Evolutionary conservation across 2,329 filamentous ascomycete genomes (phyloP).

Genomic region (Diaporthe caulivora): DNA sequence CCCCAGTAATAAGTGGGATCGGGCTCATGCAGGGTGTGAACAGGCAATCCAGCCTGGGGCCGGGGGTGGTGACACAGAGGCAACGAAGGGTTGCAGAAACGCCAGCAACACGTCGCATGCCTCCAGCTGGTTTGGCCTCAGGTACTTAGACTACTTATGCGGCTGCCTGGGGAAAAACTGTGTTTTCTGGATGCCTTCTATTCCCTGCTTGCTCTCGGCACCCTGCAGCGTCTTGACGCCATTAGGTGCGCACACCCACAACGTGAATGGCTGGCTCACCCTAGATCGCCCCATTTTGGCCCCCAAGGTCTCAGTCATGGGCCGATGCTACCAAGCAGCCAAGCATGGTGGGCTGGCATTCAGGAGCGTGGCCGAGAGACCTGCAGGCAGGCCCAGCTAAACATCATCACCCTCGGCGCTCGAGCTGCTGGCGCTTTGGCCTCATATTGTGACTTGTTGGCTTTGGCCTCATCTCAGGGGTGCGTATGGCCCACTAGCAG

Average conservation of each 20-base stretch:
- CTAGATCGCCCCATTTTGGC: neutral
- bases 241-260: neutral
- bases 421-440: constrained; percentile 1
- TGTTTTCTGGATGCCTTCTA: constrained; percentile 17
- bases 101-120: neutral
- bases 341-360: no score
- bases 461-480: constrained; percentile 17
- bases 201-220: constrained; percentile 14
- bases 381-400: constrained; percentile 12
- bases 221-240: constrained; percentile 15
- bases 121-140: constrained; percentile 18
- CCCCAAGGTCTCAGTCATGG: constrained; percentile 21
- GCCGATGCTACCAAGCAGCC: constrained; percentile 19
- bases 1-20: neutral
- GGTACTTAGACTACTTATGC: neutral
- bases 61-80: neutral
- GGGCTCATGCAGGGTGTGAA: neutral
- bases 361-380: constrained; percentile 13
- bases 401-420: neutral
- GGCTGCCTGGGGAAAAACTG: neutral
- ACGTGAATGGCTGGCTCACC: constrained; percentile 24
- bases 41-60: neutral
- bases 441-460: neutral
- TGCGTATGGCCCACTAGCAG: neutral
- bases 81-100: neutral